These are phyloP conservation scores for Globisporangium orthogonon DNA, from an alignment of 352 stramenopile species.

Conservation along the genomic window DNA sequence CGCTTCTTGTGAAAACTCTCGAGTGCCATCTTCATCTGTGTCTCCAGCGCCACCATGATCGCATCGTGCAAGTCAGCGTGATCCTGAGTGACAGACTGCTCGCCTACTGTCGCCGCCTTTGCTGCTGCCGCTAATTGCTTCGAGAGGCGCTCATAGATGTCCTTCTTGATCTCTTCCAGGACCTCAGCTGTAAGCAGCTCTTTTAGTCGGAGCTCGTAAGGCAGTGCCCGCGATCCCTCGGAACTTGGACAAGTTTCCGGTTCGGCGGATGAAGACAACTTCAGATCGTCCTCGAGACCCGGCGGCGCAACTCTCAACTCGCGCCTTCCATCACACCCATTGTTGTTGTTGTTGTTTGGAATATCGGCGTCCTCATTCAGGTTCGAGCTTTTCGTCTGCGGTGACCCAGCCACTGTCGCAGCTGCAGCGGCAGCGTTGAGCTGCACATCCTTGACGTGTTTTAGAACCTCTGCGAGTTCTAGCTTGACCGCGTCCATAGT, in stretches of 20 bases:
- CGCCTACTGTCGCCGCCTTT: not conserved
- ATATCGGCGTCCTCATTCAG: not conserved
- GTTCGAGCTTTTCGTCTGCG: not conserved
- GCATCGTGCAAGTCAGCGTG: constrained; percentile 35
- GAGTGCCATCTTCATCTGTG: constrained; percentile 35
- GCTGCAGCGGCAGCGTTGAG: not conserved
- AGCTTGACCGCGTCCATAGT: constrained; percentile 7
- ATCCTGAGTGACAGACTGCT: constrained; percentile 9
- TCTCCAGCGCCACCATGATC: constrained; percentile 41
- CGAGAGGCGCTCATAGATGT: constrained; percentile 51
- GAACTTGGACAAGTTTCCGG: not conserved
- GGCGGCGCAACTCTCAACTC: no score
- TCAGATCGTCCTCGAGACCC: not conserved
- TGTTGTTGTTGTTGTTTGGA: no score
- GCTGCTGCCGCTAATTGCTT: constrained; percentile 22
- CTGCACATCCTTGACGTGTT: constrained; percentile 1
- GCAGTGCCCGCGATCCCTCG: not conserved
- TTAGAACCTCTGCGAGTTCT: constrained; percentile 9
- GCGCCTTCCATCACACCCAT: no score
- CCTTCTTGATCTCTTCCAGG: constrained; percentile 53
- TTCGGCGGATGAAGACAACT: not conserved
- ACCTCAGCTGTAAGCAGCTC: constrained; percentile 42
- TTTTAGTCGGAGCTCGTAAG: constrained; percentile 36
- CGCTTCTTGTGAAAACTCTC: constrained; percentile 20
- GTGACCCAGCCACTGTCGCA: not conserved